Conservation (phyloP, 2,329 filamentous ascomycete genomes). For the Acrocalymma vagum region DNA sequence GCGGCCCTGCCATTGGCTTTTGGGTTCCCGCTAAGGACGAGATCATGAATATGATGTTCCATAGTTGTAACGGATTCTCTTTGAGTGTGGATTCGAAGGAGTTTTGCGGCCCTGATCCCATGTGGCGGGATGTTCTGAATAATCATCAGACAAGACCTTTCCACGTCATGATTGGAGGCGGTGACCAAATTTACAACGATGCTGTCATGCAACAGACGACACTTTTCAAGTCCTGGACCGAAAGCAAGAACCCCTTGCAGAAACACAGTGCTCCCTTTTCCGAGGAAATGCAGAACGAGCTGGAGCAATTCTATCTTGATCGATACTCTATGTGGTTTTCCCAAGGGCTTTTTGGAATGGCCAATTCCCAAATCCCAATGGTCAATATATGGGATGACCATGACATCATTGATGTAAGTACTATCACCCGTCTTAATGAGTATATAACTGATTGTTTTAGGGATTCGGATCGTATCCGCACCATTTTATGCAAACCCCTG, state of each 20-base stretch:
- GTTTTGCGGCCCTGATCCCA: conserved; percentile 90
- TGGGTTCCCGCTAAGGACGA: conserved; percentile 89
- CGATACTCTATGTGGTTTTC: conserved; percentile 96
- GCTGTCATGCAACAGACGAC: conserved; percentile 76
- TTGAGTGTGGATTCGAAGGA: conserved; percentile 77
- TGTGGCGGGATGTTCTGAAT: conserved; percentile 97
- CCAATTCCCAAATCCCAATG: conserved; percentile 95
- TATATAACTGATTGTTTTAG: conserved; percentile 63
- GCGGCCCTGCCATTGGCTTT: conserved; percentile 86
- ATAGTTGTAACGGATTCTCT: conserved; percentile 97
- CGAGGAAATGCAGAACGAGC: conserved; percentile 82
- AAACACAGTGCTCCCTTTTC: conserved; percentile 84
- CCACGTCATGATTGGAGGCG: conserved; percentile 97
- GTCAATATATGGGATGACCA: conserved; percentile 98
- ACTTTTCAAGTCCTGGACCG: conserved; percentile 84
- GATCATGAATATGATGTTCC: conserved; percentile 98
- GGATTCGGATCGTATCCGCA: conserved; percentile 94
- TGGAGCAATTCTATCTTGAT: conserved; percentile 88
- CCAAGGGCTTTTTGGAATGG: conserved; percentile 91
- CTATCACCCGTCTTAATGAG: conserved; percentile 38
- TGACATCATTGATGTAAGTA: conserved; percentile 60
- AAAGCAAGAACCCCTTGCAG: conserved; percentile 78
- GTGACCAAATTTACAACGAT: conserved; percentile 97
- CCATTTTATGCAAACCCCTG: conserved; percentile 87
- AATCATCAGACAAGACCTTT: conserved; percentile 91